Base-by-base conservation (phyloP, 2,329 filamentous ascomycete genomes). In the Xylaria sp. region DNA sequence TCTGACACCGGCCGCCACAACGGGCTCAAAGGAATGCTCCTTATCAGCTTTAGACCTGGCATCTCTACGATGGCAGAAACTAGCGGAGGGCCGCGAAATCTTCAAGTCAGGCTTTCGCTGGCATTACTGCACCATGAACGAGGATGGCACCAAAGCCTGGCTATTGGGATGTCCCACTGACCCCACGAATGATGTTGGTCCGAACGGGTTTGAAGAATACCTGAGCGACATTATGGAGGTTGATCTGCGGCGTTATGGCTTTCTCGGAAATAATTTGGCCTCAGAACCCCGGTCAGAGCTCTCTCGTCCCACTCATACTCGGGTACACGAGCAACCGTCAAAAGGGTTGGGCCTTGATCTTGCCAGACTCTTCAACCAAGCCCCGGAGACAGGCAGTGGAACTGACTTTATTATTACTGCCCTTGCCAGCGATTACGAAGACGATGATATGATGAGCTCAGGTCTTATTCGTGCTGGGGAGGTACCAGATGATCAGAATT, bases 41-140 rank as follows among this genome's bases (percentile, higher is more conserved):
- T 81, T 99, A 25, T 97, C 94, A 0, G 93, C 94, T 3, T 83
- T 99, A 30, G 96, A 99, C 74, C 84, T 99, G 12, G 91, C 92
- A 66, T 91, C 92, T 0, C 82, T 98, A 58, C 90, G 94, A 56
- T 99, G 96, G 96, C 94, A 97, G 79, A 97, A 94, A 77, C 85
- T 99, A 20, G 96, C 95, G 1, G 95, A 97, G 76, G 96, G 96
- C 3, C 91, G 93, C 58, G 96, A 99, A 77, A 91, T 99, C 39
- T 99, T 97, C 81, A 92, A 92, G 73, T 84, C 90, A 0, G 93
- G 92, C n/a, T 98, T 96, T 79, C 89, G 95, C 67, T 99, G 96
- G 96, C 95, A 98, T 79, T 99, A 99, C 78, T 98, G 96, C 79
- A 97, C 94, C 3, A 92, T 97, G 81, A 97, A 97, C 77, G 91